Evolutionary conservation across 306 rosid genomes (phyloP).

Genomic region (Luffa acutangula): DNA sequence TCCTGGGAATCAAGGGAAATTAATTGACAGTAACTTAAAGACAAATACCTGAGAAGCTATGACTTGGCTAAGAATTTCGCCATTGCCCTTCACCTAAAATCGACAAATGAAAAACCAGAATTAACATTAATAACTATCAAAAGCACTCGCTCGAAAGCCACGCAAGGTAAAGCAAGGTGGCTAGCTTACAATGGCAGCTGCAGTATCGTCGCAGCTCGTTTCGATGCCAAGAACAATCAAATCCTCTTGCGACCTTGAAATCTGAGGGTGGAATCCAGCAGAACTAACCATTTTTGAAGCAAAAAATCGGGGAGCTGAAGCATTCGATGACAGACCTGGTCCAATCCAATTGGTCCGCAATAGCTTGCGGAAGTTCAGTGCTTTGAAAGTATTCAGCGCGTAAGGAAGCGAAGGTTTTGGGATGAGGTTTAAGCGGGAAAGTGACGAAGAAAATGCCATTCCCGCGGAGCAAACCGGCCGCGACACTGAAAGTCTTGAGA

Average conservation of each 20-base stretch:
- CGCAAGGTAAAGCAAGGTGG: not conserved
- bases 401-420: slow-evolving; percentile 34
- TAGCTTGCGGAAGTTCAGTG: slow-evolving; percentile 18
- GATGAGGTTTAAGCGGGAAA: slow-evolving; percentile 59
- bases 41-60: slow-evolving; percentile 76
- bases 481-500: not conserved
- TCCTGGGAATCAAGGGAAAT: not conserved
- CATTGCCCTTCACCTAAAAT: slow-evolving; percentile 63
- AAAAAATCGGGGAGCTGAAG: slow-evolving; percentile 9
- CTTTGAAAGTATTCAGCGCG: slow-evolving; percentile 8
- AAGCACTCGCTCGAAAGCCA: not conserved
- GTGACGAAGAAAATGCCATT: slow-evolving; percentile 42
- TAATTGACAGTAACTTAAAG: not conserved
- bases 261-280: slow-evolving; percentile 4
- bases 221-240: slow-evolving; percentile 77
- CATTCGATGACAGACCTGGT: slow-evolving; percentile 9
- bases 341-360: slow-evolving; percentile 11
- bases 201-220: slow-evolving; percentile 98
- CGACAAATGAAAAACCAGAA: not conserved
- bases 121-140: not conserved
- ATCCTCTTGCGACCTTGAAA: slow-evolving; percentile 19
- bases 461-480: not conserved
- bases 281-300: not conserved
- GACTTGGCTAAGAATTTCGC: slow-evolving; percentile 85
- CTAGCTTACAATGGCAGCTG: slow-evolving; percentile 67